Evolutionary conservation across 441 rosid species (phyloP).

Genomic region (Dalechampia spathulata): DNA sequence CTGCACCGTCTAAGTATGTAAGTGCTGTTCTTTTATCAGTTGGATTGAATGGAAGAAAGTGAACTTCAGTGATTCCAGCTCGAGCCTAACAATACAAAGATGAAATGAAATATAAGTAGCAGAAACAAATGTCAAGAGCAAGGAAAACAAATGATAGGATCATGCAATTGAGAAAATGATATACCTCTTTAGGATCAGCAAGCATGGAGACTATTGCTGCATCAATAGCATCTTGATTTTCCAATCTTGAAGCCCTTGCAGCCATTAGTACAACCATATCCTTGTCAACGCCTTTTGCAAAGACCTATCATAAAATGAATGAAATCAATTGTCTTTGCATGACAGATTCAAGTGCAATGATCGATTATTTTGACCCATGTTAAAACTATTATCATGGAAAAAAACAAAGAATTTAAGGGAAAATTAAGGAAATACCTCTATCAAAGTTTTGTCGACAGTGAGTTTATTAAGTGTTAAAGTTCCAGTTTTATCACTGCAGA

Average conservation of each 20-base stretch:
- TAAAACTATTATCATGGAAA: background rate
- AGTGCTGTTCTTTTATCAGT: constrained; percentile 93
- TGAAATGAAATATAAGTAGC: background rate
- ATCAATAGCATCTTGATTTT: constrained; percentile 80
- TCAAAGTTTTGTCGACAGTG: constrained; percentile 66
- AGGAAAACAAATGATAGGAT: too few species aligned
- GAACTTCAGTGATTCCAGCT: constrained; percentile 80
- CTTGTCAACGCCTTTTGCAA: constrained; percentile 54
- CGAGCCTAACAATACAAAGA: constrained; percentile 48
- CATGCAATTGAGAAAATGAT: background rate
- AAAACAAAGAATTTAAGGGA: background rate
- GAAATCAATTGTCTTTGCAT: background rate
- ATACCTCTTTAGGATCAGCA: constrained; percentile 68
- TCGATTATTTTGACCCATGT: background rate
- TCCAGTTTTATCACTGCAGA: constrained; percentile 95
- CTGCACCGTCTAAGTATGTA: constrained; percentile 63
- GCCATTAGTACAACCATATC: constrained; percentile 60
- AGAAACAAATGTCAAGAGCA: too few species aligned
- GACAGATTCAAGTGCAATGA: background rate
- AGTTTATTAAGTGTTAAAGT: constrained; percentile 91
- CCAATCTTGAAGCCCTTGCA: constrained; percentile 68
- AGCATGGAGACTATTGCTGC: constrained; percentile 67
- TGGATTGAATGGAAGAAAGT: constrained; percentile 94
- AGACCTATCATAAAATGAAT: constrained; percentile 29
- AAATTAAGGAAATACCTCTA: constrained; percentile 49